Evolutionary conservation across 1,284 basidiomycete species (phyloP), one percentile per base, ranked within the genome.

Genomic region (Peniophora sp.): DNA sequence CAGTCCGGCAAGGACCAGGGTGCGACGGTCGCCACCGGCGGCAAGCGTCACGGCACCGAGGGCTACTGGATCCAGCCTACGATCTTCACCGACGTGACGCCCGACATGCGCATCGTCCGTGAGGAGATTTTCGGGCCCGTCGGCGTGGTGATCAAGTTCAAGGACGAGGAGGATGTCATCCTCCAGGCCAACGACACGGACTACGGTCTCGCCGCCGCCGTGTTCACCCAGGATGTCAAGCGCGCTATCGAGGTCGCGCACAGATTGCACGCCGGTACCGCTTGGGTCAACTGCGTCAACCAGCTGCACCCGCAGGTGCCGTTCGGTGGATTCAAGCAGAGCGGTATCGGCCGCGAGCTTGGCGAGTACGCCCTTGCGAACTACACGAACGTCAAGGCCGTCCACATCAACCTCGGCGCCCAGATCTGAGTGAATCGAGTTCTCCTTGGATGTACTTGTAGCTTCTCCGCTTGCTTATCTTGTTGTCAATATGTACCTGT

Each of bases 101-200:
- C 83, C 27, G 77, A 86, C 55, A 92, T 94, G 88, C 85, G 80
- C 70, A 96, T 97, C 63, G 85, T 90, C 54, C 70, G 78, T 61
- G 94, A 97, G 70, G 94, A 97, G 70, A 93, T 95, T 63, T 93
- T 94, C 62, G 92, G 91, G 5, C 92, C 92, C 44, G 86, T 91
- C 47, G 79, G 79, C 52, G 85, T 85, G 27, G 69, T 90, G 14
- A 78, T 85, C 68, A 85, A 85, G 66, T 90, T 90, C 67, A 70
- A 79, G 56, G 74, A 82, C 50, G 83, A 85, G 57, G 71, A 68
- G 35, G 75, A 62, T 60, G 84, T 90, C 43, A 72, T 96, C 62
- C 70, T 66, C 45, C 75, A 83, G 62, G 94, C 93, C 51, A 96
- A 97, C 69, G 84, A 95, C 67, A 87, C 87, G 1, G 61, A 81